These are phyloP conservation scores for Extremus antarcticus DNA, from an alignment of 495 filamentous ascomycete species.

Conservation along the genomic window DNA sequence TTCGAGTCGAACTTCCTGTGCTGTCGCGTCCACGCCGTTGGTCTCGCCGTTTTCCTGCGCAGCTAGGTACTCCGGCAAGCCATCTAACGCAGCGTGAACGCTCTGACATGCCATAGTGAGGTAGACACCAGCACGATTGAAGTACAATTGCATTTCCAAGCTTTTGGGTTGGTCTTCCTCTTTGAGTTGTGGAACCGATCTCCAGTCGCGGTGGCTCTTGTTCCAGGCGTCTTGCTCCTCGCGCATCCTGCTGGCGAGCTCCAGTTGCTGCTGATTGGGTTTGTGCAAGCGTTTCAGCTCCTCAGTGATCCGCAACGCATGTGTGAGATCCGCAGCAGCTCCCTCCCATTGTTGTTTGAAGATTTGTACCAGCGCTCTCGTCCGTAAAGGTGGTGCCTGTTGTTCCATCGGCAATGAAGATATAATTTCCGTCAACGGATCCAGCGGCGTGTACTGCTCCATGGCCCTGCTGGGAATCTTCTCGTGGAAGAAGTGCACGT, in stretches of 20 bases:
- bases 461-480: slow-evolving; percentile 71
- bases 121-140: slow-evolving; percentile 66
- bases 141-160: slow-evolving; percentile 60
- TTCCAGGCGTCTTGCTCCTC: slow-evolving; percentile 26
- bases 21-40: slow-evolving; percentile 21
- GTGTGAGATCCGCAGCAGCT: slow-evolving; percentile 55
- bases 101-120: slow-evolving; percentile 57
- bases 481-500: slow-evolving; percentile 81
- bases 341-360: slow-evolving; percentile 65
- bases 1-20: slow-evolving; percentile 39
- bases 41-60: slow-evolving; percentile 25
- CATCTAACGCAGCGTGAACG: slow-evolving; percentile 44
- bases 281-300: slow-evolving; percentile 34
- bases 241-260: slow-evolving; percentile 34
- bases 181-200: slow-evolving; percentile 42
- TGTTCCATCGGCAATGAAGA: slow-evolving; percentile 47
- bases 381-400: slow-evolving; percentile 48
- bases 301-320: slow-evolving; percentile 49
- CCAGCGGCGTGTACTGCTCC: slow-evolving; percentile 58
- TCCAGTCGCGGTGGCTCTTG: slow-evolving; percentile 36
- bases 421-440: slow-evolving; percentile 55
- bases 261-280: slow-evolving; percentile 36
- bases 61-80: slow-evolving; percentile 26
- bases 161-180: slow-evolving; percentile 64
- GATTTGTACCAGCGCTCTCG: slow-evolving; percentile 58